phyloP scores from a whole-genome alignment of 75 land plant genomes.

The Ceratopteris richardii region DNA sequence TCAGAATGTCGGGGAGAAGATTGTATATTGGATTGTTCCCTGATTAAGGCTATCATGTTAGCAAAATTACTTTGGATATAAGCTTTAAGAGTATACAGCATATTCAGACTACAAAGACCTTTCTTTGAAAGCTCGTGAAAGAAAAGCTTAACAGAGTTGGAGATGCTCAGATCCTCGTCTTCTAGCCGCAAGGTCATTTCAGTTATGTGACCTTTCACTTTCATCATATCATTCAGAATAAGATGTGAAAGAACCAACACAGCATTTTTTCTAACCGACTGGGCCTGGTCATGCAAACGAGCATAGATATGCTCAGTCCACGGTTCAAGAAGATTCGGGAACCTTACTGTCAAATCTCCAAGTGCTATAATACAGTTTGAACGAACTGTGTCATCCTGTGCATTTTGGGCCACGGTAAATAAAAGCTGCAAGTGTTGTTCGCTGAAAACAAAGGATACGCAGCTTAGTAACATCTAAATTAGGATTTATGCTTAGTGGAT shows the following conservation, averaged over 20 bases:
- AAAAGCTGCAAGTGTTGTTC: conserved; percentile 86
- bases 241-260: conserved; percentile 96
- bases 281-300: conserved; percentile 62
- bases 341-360: conserved; percentile 93
- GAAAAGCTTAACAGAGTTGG: conserved; percentile 85
- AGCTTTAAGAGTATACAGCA: no score
- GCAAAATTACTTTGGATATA: no score
- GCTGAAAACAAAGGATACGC: conserved; percentile 27
- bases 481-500: no score
- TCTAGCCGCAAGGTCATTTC: conserved; percentile 88
- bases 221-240: conserved; percentile 99
- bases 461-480: not conserved
- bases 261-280: conserved; percentile 87
- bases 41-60: conserved; percentile 13
- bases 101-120: conserved; percentile 28
- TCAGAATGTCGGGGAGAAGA: conserved; percentile 90
- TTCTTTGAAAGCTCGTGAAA: conserved; percentile 94
- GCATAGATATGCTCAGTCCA: conserved; percentile 98
- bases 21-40: conserved; percentile 96
- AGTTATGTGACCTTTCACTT: conserved; percentile 97
- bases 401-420: conserved; percentile 83
- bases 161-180: conserved; percentile 88
- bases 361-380: conserved; percentile 92
- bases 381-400: conserved; percentile 77
- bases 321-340: conserved; percentile 93